Evolutionary conservation across 129 eudicot genomes (phyloP), one percentile per base, ranked within the genome.

Genomic region (Daucus carota): DNA sequence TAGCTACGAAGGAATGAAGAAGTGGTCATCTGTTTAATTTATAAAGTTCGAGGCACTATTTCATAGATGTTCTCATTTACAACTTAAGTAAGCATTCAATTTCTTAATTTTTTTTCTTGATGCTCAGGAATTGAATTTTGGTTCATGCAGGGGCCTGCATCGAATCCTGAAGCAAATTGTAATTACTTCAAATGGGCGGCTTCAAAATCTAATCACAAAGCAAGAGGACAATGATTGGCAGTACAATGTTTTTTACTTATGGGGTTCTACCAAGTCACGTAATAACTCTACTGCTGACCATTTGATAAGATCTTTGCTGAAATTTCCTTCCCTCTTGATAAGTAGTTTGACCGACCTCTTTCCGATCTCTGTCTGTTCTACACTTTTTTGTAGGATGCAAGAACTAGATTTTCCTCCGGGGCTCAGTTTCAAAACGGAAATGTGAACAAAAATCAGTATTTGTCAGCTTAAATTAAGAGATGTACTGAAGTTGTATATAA

Each of bases 101-200:
- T n/a, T n/a, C n/a, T n/a, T n/a, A 28, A 20, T 38, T 22, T 6
- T 40, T 70, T 70, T 70, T 17, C 17, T 11, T 69, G 73, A 20
- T 41, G 32, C 33, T 40, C 31, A 77, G 33, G 26, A 5, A 77
- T 70, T 24, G 5, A 2, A 5, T 59, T 9, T 28, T 68, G 20
- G 59, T 38, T 48, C 3, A 42, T 76, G 63, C 87, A 95, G 97
- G 99, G 99, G 69, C 99, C 99, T n/a, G 77, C 96, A 70, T 91
- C 96, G 15, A 91, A 95, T 86, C 92, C 92, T 52, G 99, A 95
- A 86, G 92, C 97, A 29, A 91, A 92, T 75, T 95, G 97, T 82
- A 96, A 92, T 38, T 91, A 80, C 81, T 94, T 91, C 75, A 87
- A 87, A 82, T 94, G 99, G 99, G 92, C 96, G 40, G 88, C 85